Evolutionary conservation across 768 basidiomycete species (phyloP).

Genomic region (Tephrocybe sp.): DNA sequence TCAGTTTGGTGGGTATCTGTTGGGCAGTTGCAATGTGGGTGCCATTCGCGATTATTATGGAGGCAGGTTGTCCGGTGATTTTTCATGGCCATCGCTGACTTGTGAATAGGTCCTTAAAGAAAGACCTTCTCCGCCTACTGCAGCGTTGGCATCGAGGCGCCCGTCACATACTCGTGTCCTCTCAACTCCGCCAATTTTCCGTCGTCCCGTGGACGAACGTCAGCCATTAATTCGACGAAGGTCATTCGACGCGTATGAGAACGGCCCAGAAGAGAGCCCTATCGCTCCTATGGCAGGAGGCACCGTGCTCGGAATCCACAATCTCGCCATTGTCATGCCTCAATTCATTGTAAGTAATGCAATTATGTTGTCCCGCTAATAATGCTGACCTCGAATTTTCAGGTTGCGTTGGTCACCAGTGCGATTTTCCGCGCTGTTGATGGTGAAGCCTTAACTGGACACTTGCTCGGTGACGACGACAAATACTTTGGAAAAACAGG

Average conservation of each 20-base stretch:
- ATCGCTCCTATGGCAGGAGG: constrained; percentile 72
- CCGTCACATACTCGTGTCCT: constrained; percentile 54
- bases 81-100: not conserved
- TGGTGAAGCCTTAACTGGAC: constrained; percentile 41
- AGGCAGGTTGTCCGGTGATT: constrained; percentile 45
- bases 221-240: constrained; percentile 63
- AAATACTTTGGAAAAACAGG: constrained; percentile 84
- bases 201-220: constrained; percentile 41
- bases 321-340: constrained; percentile 92
- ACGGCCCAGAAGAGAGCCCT: constrained; percentile 32
- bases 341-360: constrained; percentile 78
- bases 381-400: constrained; percentile 14
- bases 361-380: not conserved
- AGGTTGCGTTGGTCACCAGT: constrained; percentile 88
- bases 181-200: constrained; percentile 44
- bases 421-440: constrained; percentile 85
- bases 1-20: constrained; percentile 86
- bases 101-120: constrained; percentile 69
- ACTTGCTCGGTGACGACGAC: constrained; percentile 35
- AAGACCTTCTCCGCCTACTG: constrained; percentile 40
- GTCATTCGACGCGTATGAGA: constrained; percentile 52
- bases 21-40: constrained; percentile 99
- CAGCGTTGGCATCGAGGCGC: constrained; percentile 29
- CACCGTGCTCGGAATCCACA: constrained; percentile 93
- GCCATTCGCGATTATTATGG: constrained; percentile 97